These are phyloP conservation scores for Corchorus capsularis DNA, from an alignment of 345 rosid species.

Conservation along the genomic window DNA sequence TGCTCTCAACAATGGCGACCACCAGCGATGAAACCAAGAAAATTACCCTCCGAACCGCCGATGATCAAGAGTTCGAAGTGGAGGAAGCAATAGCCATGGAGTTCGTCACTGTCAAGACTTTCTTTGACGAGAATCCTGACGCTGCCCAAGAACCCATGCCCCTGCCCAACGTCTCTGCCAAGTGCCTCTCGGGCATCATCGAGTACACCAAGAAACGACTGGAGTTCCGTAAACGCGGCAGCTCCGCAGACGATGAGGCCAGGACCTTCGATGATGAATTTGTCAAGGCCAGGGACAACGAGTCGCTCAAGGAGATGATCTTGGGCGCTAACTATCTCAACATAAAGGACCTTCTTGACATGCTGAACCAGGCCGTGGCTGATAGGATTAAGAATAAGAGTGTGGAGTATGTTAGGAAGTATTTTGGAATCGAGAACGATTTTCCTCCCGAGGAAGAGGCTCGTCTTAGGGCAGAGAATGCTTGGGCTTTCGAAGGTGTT, in stretches of 20 bases:
- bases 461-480: conserved; percentile 17
- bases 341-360: too few relatives aligned
- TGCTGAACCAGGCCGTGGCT: too few relatives aligned
- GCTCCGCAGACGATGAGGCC: conserved; percentile 7
- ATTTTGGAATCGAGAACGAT: conserved; percentile 42
- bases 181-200: conserved; percentile 11
- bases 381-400: conserved; percentile 42
- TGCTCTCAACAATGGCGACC: not conserved
- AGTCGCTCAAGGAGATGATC: too few relatives aligned
- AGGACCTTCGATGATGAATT: conserved; percentile 19
- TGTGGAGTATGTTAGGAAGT: conserved; percentile 38
- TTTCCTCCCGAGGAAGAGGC: conserved; percentile 45
- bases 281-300: conserved; percentile 13
- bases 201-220: conserved; percentile 29
- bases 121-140: conserved; percentile 15
- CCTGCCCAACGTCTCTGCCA: conserved; percentile 11
- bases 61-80: conserved; percentile 16
- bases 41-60: conserved; percentile 16
- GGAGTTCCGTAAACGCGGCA: conserved; percentile 9
- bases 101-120: not conserved
- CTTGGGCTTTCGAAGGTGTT: conserved; percentile 40
- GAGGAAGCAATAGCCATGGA: conserved; percentile 24
- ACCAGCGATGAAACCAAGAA: not conserved
- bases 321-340: too few relatives aligned
- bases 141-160: conserved; percentile 5